phyloP scores from a whole-genome alignment of 2,329 filamentous ascomycete genomes.

The Ampelomyces quisqualis region DNA sequence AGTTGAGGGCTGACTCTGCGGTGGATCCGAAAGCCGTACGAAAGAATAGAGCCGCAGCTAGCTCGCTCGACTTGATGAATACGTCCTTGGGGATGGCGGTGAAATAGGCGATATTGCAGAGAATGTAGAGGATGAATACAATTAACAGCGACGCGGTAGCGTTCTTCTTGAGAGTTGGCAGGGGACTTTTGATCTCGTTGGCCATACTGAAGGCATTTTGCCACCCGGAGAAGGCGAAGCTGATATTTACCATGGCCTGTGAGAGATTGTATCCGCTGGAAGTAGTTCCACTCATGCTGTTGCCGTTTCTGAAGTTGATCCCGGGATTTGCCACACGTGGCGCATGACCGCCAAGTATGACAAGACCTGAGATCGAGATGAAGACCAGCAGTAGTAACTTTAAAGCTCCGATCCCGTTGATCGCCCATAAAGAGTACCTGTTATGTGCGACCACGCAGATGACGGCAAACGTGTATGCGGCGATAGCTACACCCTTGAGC shows the following conservation, averaged over 20 bases:
- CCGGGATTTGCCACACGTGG: slow-evolving; percentile 28
- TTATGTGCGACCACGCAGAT: slow-evolving; percentile 29
- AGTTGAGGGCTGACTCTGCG: slow-evolving; percentile 57
- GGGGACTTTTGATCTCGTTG: slow-evolving; percentile 53
- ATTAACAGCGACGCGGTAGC: slow-evolving; percentile 54
- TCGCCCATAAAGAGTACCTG: slow-evolving; percentile 29
- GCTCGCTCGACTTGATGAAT: slow-evolving; percentile 55
- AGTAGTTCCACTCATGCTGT: slow-evolving; percentile 30
- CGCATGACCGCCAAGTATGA: slow-evolving; percentile 29
- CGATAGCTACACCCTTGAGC: slow-evolving; percentile 34
- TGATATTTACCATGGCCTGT: slow-evolving; percentile 35
- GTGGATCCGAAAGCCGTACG: slow-evolving; percentile 58
- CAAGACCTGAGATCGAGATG: slow-evolving; percentile 35
- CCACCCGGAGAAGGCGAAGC: slow-evolving; percentile 35
- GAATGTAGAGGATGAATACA: slow-evolving; percentile 46
- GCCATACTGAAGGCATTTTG: slow-evolving; percentile 40
- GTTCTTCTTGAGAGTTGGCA: slow-evolving; percentile 54
- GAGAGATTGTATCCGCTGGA: slow-evolving; percentile 33
- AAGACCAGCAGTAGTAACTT: slow-evolving; percentile 66
- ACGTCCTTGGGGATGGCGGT: slow-evolving; percentile 45
- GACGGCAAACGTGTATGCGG: slow-evolving; percentile 25
- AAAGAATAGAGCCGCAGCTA: slow-evolving; percentile 62
- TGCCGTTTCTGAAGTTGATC: slow-evolving; percentile 23
- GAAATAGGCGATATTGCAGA: slow-evolving; percentile 31
- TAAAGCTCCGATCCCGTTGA: slow-evolving; percentile 43